A percentile compares a stretch with the other conserved stretches of the same genome.
These are phyloP conservation scores for Penicillium sp. DNA, from an alignment of 2,329 filamentous ascomycete species.

Conservation along the genomic window DNA sequence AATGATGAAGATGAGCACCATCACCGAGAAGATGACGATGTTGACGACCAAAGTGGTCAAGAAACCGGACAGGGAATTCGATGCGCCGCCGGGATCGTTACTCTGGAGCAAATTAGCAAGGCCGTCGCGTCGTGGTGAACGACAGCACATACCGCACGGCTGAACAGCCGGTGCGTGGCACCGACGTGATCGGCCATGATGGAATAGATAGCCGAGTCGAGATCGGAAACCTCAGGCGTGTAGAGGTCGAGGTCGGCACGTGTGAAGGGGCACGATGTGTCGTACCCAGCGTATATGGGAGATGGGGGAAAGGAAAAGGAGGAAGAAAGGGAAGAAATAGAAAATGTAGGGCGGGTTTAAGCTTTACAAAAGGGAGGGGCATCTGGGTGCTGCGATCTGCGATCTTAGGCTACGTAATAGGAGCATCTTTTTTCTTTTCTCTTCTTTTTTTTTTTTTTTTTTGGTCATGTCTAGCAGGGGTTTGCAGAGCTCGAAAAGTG, in stretches of 20 bases:
- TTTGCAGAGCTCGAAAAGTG: not conserved
- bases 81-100: constrained; percentile 21
- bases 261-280: constrained; percentile 6
- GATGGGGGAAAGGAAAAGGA: constrained; percentile 1
- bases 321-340: constrained; percentile 8
- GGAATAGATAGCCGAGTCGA: constrained; percentile 3
- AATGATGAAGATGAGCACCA: constrained; percentile 56
- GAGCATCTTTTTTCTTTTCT: not conserved
- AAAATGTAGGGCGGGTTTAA: constrained; percentile 16
- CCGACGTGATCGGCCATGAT: constrained; percentile 22
- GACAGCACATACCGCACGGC: constrained; percentile 13
- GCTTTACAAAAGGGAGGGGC: constrained; percentile 22
- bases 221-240: not conserved
- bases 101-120: constrained; percentile 10
- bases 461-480: not conserved
- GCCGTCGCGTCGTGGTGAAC: not conserved
- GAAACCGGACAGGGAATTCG: constrained; percentile 50
- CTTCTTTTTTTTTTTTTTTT: constrained; percentile 4
- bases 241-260: constrained; percentile 3
- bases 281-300: not conserved
- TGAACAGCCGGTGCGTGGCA: constrained; percentile 18
- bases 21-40: constrained; percentile 47
- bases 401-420: constrained; percentile 27
- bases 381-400: constrained; percentile 15
- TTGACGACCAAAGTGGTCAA: constrained; percentile 55